Evolutionary conservation across 352 stramenopile species (phyloP), one percentile per base, ranked within the genome.

Genomic region (Globisporangium nunn): DNA sequence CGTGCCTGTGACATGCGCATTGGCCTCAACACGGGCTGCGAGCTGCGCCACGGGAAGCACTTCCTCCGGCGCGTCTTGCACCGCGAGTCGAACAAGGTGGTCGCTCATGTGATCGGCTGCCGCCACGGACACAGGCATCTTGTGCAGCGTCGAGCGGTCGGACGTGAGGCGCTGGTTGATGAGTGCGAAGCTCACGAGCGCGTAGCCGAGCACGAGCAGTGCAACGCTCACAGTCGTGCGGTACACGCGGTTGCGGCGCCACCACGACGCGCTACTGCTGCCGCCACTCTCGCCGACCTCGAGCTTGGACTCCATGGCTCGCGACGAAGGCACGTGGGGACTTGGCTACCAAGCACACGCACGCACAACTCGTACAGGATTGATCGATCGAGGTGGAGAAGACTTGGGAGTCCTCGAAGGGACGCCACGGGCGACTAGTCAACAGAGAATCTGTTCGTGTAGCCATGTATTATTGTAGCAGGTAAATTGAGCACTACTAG

Each of bases 141-240:
- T 49, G 17, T 50, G 37, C 11, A 51, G 30, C 40, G 37, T 11
- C n/a, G 5, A 46, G n/a, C 40, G 15, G 7, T 62, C 56, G 12
- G 47, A 39, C 29, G 49, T 33, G 50, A 62, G 50, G 31, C 17
- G 49, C 31, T 45, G 50, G 50, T 52, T 56, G 56, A 62, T 40
- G 23, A 62, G 31, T 15, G 50, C 49, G 11, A 62, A 50, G 41
- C 56, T 62, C 40, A 56, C 41, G 31, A 62, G 56, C 50, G 56
- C 40, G 50, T 56, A 62, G 39, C 50, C 50, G 41, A 62, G 31
- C 4, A 62, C 56, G 31, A 62, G 49, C 30, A 51, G 14, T 31
- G 41, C 43, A 14, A 62, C 43, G 40, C 48, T 57, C 12, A 56
- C 40, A 30, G 56, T 52, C 23, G 37, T 56, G 40, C 56, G 56